Base-by-base conservation (phyloP, 31 red algal species). In the Odonthalia washingtoniensis region DNA sequence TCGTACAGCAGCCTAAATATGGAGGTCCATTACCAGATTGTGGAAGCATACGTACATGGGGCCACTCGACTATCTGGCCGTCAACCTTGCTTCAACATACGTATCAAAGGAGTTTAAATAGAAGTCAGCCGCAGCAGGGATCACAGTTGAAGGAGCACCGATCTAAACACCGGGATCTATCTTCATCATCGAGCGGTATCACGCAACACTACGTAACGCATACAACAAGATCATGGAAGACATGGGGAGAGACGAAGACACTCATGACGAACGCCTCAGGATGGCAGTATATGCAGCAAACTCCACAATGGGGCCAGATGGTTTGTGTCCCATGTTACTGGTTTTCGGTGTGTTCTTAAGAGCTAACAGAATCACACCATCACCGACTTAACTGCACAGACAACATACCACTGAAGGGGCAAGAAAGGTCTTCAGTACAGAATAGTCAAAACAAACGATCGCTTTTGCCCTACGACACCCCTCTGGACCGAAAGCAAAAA, bases 271-370 rank as follows among this genome's bases (percentile, higher is more conserved):
- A 1, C 43, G 46, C 37, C 45, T 82, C 61, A 30, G 69, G 31
- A 41, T 69, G 35, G 78, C 78, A 74, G 70, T 87, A 0, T 75
- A 36, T 21, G 63, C 38, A 17, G 72, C 77, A 1, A 76, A 77
- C 45, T 44, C 45, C 67, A 87, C 41, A 31, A 65, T 87, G 30
- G 44, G 84, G 42, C 84, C 49, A 0, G 84, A 87, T n/a, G 84
- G 84, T 12, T 62, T 78, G 5, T 76, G 46, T 35, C 84, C 84
- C 16, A 87, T 49, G 12, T 32, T 87, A 4, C 30, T 78, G 0
- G 84, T 87, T 60, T 87, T 77, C 68, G 72, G 84, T 87, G 84
- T n/a, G n/a, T n/a, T n/a, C n/a, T n/a, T n/a, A n/a, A n/a, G n/a
- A n/a, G n/a, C n/a, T n/a, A n/a, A n/a, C n/a, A n/a, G n/a, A n/a